Evolutionary conservation across 2,329 filamentous ascomycete genomes (phyloP), one percentile per base, ranked within the genome.

Genomic region (Clonostachys chloroleuca): DNA sequence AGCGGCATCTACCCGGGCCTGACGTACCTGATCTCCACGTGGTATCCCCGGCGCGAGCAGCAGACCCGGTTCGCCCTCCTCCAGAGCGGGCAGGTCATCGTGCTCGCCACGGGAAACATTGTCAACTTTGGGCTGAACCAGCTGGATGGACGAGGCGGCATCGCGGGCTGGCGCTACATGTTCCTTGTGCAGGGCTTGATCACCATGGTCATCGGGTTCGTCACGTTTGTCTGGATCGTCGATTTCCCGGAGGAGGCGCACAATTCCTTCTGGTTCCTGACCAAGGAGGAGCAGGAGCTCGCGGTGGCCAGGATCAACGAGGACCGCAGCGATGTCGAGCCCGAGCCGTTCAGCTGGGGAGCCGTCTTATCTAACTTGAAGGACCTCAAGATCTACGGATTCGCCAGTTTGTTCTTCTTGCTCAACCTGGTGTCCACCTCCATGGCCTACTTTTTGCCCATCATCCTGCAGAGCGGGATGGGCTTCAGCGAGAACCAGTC

Each of bases 161-260:
- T 76, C 8, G 56, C 60, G 7, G 73, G 72, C 5, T 76, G 72
- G 73, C 59, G 69, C 48, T 77, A 72, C 72, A 54, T 74, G 2
- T 76, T 76, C 51, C 68, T 72, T 42, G 56, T 67, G 9, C 68
- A 73, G 51, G 70, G 70, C 2, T 48, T 64, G 10, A 51, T 61
- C 9, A 62, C 63, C 33, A 49, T 63, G 4, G 49, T 53, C 35
- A 44, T 61, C 14, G 54, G 57, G 4, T 49, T 58, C 52, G 50
- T 51, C 44, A 53, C 53, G 17, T 63, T 66, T 56, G 66, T 62
- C 53, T 65, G 72, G 54, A 67, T 75, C 10, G 65, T 65, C 14
- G 73, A 75, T 53, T 72, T 66, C 39, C 70, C 72, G 0, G 57
- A 61, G 20, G 66, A 55, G 10, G 65, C 69, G n/a, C 40, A 52